phyloP scores from a whole-genome alignment of 176 grass and related monocot genomes.

The Bonia amplexicaulis region DNA sequence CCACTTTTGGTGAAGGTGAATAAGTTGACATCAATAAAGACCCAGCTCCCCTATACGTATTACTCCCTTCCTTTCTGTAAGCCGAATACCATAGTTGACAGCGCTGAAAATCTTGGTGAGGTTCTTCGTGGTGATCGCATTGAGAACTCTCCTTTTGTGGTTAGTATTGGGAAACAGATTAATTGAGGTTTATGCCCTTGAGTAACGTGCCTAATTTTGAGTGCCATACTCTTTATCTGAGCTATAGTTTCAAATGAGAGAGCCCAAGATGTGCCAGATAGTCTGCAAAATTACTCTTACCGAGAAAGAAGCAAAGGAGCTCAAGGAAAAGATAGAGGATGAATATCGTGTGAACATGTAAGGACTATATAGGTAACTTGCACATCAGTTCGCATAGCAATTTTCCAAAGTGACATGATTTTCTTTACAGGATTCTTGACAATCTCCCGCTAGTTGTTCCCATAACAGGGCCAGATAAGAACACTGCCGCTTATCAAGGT shows the following conservation, averaged over 20 bases:
- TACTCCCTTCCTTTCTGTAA: slow-evolving; percentile 66
- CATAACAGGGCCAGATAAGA: slow-evolving; percentile 36
- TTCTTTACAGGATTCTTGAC: slow-evolving; percentile 56
- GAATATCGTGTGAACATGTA: slow-evolving; percentile 65
- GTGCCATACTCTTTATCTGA: neutral
- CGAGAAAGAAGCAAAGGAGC: slow-evolving; percentile 57
- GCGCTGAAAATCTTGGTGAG: slow-evolving; percentile 57
- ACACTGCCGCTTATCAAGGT: slow-evolving; percentile 39
- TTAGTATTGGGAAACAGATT: slow-evolving; percentile 23
- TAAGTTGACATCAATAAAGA: slow-evolving; percentile 57
- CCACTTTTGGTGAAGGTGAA: slow-evolving; percentile 53
- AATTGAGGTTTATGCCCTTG: neutral
- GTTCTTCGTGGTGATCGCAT: slow-evolving; percentile 70
- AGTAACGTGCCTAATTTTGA: neutral
- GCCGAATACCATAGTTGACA: slow-evolving; percentile 44
- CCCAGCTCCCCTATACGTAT: slow-evolving; percentile 55
- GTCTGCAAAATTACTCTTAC: slow-evolving; percentile 39
- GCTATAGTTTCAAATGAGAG: slow-evolving; percentile 54
- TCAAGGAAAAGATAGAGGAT: slow-evolving; percentile 73
- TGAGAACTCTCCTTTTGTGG: slow-evolving; percentile 60
- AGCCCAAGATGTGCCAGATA: slow-evolving; percentile 58
- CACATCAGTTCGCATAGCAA: neutral
- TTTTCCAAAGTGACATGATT: slow-evolving; percentile 7
- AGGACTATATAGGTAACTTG: neutral
- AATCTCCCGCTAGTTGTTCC: slow-evolving; percentile 60